phyloP scores from a whole-genome alignment of 331 rosid species.

The Malus hybrid region DNA sequence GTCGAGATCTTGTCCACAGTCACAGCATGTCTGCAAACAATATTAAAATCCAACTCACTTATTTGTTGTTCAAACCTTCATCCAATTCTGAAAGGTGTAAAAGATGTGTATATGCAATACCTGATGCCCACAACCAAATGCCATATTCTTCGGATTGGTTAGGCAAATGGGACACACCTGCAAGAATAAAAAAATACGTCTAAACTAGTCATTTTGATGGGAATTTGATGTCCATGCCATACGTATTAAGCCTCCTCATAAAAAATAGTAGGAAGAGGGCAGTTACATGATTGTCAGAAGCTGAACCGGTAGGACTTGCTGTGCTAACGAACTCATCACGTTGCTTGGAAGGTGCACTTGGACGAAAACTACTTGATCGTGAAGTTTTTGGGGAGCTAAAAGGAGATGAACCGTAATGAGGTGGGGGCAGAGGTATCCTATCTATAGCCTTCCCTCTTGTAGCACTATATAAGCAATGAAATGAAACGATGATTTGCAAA shows the following conservation, averaged over 20 bases:
- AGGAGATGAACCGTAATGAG: constrained; percentile 57
- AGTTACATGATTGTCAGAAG: constrained; percentile 61
- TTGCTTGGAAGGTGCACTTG: constrained; percentile 46
- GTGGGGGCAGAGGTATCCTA: constrained; percentile 85
- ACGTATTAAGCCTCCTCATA: background rate
- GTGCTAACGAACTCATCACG: constrained; percentile 13
- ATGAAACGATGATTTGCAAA: constrained; percentile 6
- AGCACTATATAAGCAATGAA: constrained; percentile 28
- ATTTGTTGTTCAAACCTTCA: constrained; percentile 1
- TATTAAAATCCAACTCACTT: background rate
- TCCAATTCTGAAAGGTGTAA: background rate
- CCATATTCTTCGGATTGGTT: constrained; percentile 61
- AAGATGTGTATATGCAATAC: constrained; percentile 27
- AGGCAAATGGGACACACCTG: constrained; percentile 87
- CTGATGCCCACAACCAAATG: constrained; percentile 97
- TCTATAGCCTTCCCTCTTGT: constrained; percentile 58
- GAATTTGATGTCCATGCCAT: background rate
- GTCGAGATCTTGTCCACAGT: constrained; percentile 69
- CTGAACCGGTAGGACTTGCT: constrained; percentile 31
- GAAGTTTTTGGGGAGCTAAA: constrained; percentile 37
- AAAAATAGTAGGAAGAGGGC: constrained; percentile 8
- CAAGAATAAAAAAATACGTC: constrained; percentile 12
- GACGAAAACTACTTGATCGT: constrained; percentile 37
- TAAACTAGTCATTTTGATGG: background rate
- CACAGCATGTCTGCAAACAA: constrained; percentile 78